Evolutionary conservation across 2,329 filamentous ascomycete species (phyloP).

Genomic region (Sarocladiaceae sp.): DNA sequence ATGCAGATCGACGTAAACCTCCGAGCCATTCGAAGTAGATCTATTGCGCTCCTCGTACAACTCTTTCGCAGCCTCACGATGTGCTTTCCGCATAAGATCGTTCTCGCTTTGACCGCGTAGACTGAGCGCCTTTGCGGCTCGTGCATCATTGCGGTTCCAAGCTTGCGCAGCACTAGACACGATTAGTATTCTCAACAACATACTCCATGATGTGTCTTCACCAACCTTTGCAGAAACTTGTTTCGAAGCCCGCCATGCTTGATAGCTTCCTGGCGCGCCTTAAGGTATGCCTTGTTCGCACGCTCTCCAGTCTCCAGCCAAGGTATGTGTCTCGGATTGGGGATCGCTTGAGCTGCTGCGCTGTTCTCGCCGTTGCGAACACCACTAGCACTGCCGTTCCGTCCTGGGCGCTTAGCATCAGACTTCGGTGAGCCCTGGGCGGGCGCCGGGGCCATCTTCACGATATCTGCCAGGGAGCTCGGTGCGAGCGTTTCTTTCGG

Average conservation of each 20-base stretch:
- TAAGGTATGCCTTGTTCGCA: constrained; percentile 91
- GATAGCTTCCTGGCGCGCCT: constrained; percentile 91
- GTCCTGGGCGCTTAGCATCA: constrained; percentile 54
- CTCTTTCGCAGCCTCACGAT: constrained; percentile 86
- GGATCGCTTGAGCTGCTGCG: constrained; percentile 75
- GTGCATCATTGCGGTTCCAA: constrained; percentile 96
- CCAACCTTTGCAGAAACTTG: constrained; percentile 91
- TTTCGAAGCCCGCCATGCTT: constrained; percentile 95
- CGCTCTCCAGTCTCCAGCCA: constrained; percentile 93
- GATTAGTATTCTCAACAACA: background rate
- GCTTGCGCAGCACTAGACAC: constrained; percentile 79
- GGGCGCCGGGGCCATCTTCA: constrained; percentile 92
- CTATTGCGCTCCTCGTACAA: constrained; percentile 93
- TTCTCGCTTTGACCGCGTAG: constrained; percentile 95
- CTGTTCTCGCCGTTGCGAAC: constrained; percentile 72
- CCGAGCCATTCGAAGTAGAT: constrained; percentile 51
- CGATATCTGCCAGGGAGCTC: constrained; percentile 85
- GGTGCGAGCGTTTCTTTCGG: constrained; percentile 65
- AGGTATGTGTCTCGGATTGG: constrained; percentile 84
- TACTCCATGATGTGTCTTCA: constrained; percentile 4
- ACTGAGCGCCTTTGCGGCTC: constrained; percentile 91
- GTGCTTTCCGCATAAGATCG: constrained; percentile 93
- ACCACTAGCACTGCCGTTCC: constrained; percentile 62
- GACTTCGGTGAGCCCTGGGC: constrained; percentile 56
- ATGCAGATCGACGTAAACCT: constrained; percentile 93